These are phyloP conservation scores for Phoma sp. DNA, from an alignment of 2,329 filamentous ascomycete genomes.

Conservation along the genomic window DNA sequence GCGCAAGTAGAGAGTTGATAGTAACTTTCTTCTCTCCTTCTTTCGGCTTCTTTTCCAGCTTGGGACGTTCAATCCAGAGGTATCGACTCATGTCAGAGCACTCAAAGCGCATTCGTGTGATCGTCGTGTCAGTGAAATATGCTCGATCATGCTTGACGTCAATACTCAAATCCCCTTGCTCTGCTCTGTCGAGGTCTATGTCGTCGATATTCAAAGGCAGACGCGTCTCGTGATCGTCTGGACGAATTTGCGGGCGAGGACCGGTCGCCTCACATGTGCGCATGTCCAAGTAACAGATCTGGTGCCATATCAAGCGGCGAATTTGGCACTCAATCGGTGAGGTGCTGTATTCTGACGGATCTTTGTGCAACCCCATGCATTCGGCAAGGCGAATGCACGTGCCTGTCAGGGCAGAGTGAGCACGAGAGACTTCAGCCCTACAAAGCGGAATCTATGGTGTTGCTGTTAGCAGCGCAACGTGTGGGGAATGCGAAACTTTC, in stretches of 20 bases:
- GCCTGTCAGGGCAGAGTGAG: conserved; percentile 74
- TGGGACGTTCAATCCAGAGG: conserved; percentile 72
- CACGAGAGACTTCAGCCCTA: conserved; percentile 72
- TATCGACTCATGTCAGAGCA: conserved; percentile 74
- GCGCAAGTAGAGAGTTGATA: conserved; percentile 68
- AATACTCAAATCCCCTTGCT: conserved; percentile 38
- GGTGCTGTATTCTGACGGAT: conserved; percentile 70
- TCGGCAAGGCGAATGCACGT: conserved; percentile 76
- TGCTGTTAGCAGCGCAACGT: conserved; percentile 2
- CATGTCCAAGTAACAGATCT: conserved; percentile 77
- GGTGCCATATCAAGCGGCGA: conserved; percentile 76
- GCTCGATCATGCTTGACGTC: conserved; percentile 55
- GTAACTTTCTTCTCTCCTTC: conserved; percentile 32
- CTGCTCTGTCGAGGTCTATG: conserved; percentile 58
- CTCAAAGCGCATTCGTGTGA: conserved; percentile 73
- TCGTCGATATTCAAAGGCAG: conserved; percentile 76
- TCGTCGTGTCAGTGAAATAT: conserved; percentile 71
- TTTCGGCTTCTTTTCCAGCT: conserved; percentile 58
- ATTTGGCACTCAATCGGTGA: conserved; percentile 73
- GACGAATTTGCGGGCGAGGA: conserved; percentile 72
- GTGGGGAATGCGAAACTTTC: too few relatives aligned
- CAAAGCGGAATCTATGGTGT: conserved; percentile 68
- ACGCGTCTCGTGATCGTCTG: conserved; percentile 76
- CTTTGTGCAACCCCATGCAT: conserved; percentile 77
- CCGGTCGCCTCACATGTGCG: conserved; percentile 77